phyloP scores from a whole-genome alignment of 2,329 filamentous ascomycete genomes.

The Lachnellula willkommii region DNA sequence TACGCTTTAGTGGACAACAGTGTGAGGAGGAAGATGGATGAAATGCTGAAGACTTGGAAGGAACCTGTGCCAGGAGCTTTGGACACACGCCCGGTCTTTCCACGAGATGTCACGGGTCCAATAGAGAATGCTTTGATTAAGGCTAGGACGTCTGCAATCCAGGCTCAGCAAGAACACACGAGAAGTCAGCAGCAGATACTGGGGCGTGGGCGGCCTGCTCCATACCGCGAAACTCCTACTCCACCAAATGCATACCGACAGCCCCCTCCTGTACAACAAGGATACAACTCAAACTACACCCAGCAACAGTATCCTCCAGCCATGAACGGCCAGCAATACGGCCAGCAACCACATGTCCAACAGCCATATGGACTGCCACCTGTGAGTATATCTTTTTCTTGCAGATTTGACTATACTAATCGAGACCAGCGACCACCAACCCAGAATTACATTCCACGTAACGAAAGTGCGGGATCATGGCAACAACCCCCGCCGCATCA shows the following conservation, averaged over 20 bases:
- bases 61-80: constrained; percentile 90
- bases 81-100: constrained; percentile 88
- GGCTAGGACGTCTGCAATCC: constrained; percentile 56
- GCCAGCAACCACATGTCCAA: constrained; percentile 17
- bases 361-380: constrained; percentile 25
- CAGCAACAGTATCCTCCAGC: constrained; percentile 29
- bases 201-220: constrained; percentile 48
- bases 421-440: constrained; percentile 21
- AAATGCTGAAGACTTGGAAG: constrained; percentile 98
- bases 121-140: constrained; percentile 95
- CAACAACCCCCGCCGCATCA: constrained; percentile 28
- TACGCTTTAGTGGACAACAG: constrained; percentile 82
- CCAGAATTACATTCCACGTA: constrained; percentile 18
- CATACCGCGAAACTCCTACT: constrained; percentile 68
- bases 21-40: constrained; percentile 87
- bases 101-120: constrained; percentile 75
- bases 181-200: constrained; percentile 52
- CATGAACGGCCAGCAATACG: constrained; percentile 21
- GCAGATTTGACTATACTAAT: constrained; percentile 1
- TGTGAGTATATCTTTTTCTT: constrained; percentile 18
- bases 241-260: constrained; percentile 50
- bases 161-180: constrained; percentile 51
- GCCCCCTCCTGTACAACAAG: constrained; percentile 33
- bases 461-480: constrained; percentile 32
- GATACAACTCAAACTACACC: constrained; percentile 27